phyloP scores from a whole-genome alignment of 169 alveolate genomes.

The Plasmodium ovale region DNA sequence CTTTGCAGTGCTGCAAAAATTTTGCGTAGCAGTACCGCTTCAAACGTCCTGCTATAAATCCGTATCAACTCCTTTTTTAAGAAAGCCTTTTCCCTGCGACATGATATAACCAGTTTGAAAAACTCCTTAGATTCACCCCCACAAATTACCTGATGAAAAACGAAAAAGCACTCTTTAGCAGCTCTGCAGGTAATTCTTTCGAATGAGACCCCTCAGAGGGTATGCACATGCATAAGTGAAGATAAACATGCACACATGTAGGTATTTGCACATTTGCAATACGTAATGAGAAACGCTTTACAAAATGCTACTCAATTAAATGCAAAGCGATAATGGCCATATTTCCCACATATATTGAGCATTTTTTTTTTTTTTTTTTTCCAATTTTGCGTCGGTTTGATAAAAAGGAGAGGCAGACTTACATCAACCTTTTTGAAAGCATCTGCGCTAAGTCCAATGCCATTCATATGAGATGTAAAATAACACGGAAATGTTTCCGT shows the following conservation, averaged over 20 bases:
- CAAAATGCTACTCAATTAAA: not conserved
- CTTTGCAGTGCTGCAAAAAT: not conserved
- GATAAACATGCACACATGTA: not conserved
- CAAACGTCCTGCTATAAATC: slow-evolving; percentile 34
- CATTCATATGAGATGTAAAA: slow-evolving; percentile 45
- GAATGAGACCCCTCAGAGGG: not conserved
- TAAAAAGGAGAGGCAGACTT: not conserved
- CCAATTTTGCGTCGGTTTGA: not conserved
- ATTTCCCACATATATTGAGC: not conserved
- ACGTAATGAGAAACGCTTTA: no score
- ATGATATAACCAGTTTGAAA: slow-evolving; percentile 52
- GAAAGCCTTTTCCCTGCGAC: slow-evolving; percentile 42
- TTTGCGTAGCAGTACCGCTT: slow-evolving; percentile 13
- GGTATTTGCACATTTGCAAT: no score
- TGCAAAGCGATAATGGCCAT: no score
- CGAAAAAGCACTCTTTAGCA: not conserved
- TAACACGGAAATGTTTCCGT: slow-evolving; percentile 37
- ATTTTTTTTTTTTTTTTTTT: not conserved
- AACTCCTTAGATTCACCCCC: not conserved
- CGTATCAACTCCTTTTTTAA: slow-evolving; percentile 40
- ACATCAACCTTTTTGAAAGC: slow-evolving; percentile 55
- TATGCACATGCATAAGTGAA: not conserved
- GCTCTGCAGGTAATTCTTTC: not conserved
- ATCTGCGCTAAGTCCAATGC: slow-evolving; percentile 51
- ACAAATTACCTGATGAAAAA: slow-evolving; percentile 25